phyloP scores from a whole-genome alignment of 148 eudicot species.

The Arbutus unedo region DNA sequence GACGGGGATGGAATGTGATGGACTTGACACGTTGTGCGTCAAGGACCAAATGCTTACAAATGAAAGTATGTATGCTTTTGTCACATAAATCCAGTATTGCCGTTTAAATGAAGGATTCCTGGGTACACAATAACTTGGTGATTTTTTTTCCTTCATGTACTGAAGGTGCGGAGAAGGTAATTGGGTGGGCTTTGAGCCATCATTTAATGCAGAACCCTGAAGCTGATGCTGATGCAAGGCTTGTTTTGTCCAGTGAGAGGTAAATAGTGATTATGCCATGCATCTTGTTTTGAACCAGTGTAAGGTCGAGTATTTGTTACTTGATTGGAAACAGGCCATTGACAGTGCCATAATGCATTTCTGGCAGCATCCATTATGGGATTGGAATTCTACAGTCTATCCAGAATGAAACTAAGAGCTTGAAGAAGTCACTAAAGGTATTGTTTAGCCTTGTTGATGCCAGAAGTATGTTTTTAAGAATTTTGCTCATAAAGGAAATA shows the following conservation, averaged over 20 bases:
- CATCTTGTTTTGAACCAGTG: neutral
- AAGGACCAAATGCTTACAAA: conserved; percentile 65
- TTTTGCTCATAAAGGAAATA: neutral
- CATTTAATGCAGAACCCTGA: conserved; percentile 62
- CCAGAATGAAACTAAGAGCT: conserved; percentile 84
- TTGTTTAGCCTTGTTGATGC: conserved; percentile 4
- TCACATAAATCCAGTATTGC: neutral
- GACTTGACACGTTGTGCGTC: conserved; percentile 65
- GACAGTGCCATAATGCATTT: conserved; percentile 13
- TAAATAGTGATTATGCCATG: conserved; percentile 24
- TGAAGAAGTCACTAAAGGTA: conserved; percentile 87
- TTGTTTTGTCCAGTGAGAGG: conserved; percentile 73
- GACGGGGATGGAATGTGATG: conserved; percentile 69
- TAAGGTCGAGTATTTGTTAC: conserved; percentile 10
- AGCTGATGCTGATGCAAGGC: conserved; percentile 46
- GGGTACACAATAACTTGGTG: neutral
- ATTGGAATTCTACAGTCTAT: conserved; percentile 61
- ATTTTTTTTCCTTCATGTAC: conserved; percentile 17
- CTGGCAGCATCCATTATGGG: conserved; percentile 78
- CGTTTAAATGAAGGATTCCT: neutral
- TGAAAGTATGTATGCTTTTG: conserved; percentile 58
- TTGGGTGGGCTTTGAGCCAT: conserved; percentile 93
- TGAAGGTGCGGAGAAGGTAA: conserved; percentile 86
- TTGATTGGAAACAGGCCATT: neutral
- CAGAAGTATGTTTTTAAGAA: neutral